Evolutionary conservation across 2,329 filamentous ascomycete species (phyloP).

Genomic region (Trichophyton benhamiae): DNA sequence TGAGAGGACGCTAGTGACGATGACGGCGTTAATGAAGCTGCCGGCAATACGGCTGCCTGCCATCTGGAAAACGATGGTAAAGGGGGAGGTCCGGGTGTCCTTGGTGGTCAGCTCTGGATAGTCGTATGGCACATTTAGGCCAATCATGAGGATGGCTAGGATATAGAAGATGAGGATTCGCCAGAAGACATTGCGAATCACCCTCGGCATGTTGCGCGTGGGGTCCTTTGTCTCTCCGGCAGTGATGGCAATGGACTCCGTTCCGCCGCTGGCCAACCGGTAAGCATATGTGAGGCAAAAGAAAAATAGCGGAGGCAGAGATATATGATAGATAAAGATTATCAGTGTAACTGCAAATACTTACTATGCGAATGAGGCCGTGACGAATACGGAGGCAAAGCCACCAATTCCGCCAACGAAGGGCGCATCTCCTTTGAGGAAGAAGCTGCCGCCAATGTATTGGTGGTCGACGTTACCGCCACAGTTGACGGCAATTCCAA

Average conservation of each 20-base stretch:
- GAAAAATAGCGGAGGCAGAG: conserved; percentile 3
- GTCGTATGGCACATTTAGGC: conserved; percentile 48
- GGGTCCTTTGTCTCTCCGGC: conserved; percentile 55
- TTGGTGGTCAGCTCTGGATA: conserved; percentile 36
- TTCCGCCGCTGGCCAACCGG: conserved; percentile 38
- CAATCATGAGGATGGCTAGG: conserved; percentile 42
- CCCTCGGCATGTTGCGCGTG: conserved; percentile 47
- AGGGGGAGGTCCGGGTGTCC: conserved; percentile 39
- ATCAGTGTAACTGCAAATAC: conserved; percentile 7
- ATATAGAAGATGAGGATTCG: conserved; percentile 47
- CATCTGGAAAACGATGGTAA: conserved; percentile 50
- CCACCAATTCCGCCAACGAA: conserved; percentile 55
- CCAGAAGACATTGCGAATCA: conserved; percentile 56
- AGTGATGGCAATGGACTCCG: conserved; percentile 53
- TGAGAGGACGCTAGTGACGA: conserved; percentile 47
- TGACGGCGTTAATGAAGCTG: conserved; percentile 50
- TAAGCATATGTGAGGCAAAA: conserved; percentile 6
- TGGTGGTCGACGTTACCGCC: conserved; percentile 43
- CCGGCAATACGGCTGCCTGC: conserved; percentile 44
- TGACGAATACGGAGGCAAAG: conserved; percentile 53
- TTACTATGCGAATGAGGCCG: conserved; percentile 48
- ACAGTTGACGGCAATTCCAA: conserved; percentile 48
- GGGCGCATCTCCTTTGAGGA: conserved; percentile 47
- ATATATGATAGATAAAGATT: not conserved
- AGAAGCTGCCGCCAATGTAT: conserved; percentile 49